Conservation (phyloP, 306 rosid species). For the Pterocarpus santalinus region DNA sequence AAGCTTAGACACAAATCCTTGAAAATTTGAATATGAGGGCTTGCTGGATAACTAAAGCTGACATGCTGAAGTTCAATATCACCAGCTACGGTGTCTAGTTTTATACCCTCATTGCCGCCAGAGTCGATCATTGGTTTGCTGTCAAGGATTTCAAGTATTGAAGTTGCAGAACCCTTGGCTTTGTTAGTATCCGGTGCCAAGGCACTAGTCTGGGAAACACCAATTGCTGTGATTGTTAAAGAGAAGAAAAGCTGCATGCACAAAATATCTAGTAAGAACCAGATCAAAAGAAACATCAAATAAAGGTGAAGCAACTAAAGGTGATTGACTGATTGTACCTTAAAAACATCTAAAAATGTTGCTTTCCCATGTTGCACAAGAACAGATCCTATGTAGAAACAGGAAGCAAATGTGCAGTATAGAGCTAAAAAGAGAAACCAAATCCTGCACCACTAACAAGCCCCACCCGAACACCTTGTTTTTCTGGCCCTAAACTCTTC, state of each 20-base stretch:
- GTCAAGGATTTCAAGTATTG: conserved; percentile 83
- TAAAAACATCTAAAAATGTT: conserved; percentile 81
- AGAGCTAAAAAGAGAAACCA: conserved; percentile 72
- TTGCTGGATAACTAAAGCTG: conserved; percentile 75
- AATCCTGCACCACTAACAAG: conserved; percentile 77
- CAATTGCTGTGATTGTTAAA: conserved; percentile 72
- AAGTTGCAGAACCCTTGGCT: conserved; percentile 83
- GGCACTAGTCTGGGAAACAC: conserved; percentile 74
- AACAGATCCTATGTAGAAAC: conserved; percentile 78
- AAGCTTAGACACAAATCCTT: conserved; percentile 66
- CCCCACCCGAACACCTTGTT: conserved; percentile 75
- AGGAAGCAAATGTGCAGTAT: conserved; percentile 74
- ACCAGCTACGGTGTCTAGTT: conserved; percentile 55
- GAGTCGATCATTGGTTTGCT: conserved; percentile 74
- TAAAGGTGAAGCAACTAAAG: not conserved
- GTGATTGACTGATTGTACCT: conserved; percentile 55
- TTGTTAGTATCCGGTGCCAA: conserved; percentile 84
- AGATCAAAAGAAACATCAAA: conserved; percentile 1
- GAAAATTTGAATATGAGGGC: conserved; percentile 80
- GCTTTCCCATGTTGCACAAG: conserved; percentile 71
- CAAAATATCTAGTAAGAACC: conserved; percentile 28
- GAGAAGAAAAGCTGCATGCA: conserved; percentile 77
- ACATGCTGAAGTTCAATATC: conserved; percentile 69
- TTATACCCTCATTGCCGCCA: conserved; percentile 62
- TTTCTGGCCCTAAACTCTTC: conserved; percentile 70